Conservation (phyloP, 345 rosid genomes). For the Linum trigynum region DNA sequence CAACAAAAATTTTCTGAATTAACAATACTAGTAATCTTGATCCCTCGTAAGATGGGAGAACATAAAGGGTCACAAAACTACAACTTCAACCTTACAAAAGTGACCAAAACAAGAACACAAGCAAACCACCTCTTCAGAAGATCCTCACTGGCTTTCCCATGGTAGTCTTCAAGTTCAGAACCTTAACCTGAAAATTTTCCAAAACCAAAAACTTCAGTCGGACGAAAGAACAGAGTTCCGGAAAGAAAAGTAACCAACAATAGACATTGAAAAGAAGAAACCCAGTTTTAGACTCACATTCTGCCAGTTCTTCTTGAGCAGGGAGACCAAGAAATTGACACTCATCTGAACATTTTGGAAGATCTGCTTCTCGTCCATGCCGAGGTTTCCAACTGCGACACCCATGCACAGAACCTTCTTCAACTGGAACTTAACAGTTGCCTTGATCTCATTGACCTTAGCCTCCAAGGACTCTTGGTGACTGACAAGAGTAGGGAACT, state of each 20-base stretch:
- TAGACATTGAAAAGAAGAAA: no score
- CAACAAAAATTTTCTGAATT: neutral
- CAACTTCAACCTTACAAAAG: neutral
- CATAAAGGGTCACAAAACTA: neutral
- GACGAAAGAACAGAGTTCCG: neutral
- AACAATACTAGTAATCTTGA: neutral
- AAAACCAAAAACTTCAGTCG: neutral
- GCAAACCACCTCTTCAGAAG: constrained; percentile 3
- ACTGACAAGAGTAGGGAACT: constrained; percentile 30
- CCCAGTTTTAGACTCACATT: constrained; percentile 17
- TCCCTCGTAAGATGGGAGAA: neutral
- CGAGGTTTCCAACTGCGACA: constrained; percentile 30
- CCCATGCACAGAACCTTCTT: constrained; percentile 36
- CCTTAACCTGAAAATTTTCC: constrained; percentile 21
- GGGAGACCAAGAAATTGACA: constrained; percentile 25
- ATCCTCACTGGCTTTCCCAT: constrained; percentile 21
- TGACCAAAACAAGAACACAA: neutral
- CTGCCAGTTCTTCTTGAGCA: constrained; percentile 34
- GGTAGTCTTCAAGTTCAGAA: constrained; percentile 26
- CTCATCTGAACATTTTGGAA: constrained; percentile 35
- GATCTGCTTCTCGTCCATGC: constrained; percentile 33
- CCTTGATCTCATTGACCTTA: constrained; percentile 27
- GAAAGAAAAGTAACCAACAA: neutral
- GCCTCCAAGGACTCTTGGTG: constrained; percentile 32
- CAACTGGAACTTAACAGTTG: constrained; percentile 29